These are phyloP conservation scores for Gossypium schwendimanii DNA, from an alignment of 441 rosid genomes.

Conservation along the genomic window DNA sequence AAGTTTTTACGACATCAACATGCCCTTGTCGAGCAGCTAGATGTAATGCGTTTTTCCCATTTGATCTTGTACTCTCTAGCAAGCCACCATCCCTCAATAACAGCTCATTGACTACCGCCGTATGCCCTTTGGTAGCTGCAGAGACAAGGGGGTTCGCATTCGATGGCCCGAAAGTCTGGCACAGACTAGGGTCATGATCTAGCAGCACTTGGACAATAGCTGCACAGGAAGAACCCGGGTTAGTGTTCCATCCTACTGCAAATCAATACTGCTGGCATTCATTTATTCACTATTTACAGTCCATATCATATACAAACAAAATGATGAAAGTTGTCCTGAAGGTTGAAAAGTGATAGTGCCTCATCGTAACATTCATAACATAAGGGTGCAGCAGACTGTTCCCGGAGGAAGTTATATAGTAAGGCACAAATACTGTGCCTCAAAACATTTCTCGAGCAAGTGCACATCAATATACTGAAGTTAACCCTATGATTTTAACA, in stretches of 20 bases:
- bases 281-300: neutral
- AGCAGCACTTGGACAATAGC: constrained; percentile 83
- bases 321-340: neutral
- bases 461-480: too few relatives aligned
- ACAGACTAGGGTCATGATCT: constrained; percentile 72
- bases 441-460: too few relatives aligned
- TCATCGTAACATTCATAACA: neutral
- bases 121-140: constrained; percentile 87
- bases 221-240: constrained; percentile 31
- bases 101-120: constrained; percentile 74
- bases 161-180: constrained; percentile 69
- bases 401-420: neutral
- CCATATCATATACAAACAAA: neutral
- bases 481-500: too few relatives aligned
- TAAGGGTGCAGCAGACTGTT: neutral
- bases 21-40: constrained; percentile 86
- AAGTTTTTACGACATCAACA: constrained; percentile 67
- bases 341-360: neutral
- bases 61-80: constrained; percentile 71
- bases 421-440: neutral
- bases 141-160: constrained; percentile 84
- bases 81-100: constrained; percentile 71
- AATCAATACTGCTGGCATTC: neutral
- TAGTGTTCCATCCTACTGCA: neutral
- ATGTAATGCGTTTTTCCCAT: constrained; percentile 87